Base-by-base conservation (phyloP, 352 stramenopile genomes). In the Globisporangium camurandrum region DNA sequence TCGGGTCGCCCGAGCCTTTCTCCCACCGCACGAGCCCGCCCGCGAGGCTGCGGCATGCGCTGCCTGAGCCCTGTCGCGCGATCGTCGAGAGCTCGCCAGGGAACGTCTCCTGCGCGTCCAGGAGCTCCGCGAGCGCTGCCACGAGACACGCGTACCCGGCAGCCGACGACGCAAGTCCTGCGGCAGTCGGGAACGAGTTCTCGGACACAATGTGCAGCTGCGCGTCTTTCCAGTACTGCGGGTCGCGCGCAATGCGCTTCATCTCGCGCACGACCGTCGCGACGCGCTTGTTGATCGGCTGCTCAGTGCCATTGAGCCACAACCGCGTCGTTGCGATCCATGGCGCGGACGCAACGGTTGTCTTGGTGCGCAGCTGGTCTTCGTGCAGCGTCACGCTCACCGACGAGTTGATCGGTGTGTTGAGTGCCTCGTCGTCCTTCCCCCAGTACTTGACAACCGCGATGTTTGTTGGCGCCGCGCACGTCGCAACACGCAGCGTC, bases 371-470 rank as follows among this genome's bases (percentile, higher is more conserved):
- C 48, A 99, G 70, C 66, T 98, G 86, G 42, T 83, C 75, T 61
- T 98, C 88, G 64, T 98, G 70, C 38, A 99, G 75, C 36, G 96
- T 99, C n/a, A 99, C 79, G 52, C 82, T 97, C 20, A 98, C 71
- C n/a, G 86, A 98, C 31, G 83, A 91, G 68, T 99, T 99, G 44
- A 98, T 90, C 11, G 96, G 96, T 30, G 96, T 98, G 69, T 98
- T 98, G 43, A 96, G 85, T 27, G 67, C 59, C 31, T 76, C 71
- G 60, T 89, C 64, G 27, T 78, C 69, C 68, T 99, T 99, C 34
- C 97, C 97, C 96, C 97, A 99, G 74, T 99, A 99, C 71, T 98
- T 98, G 66, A 99, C 95, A 27, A 96, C 86, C 23, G 97, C 97
- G 57, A 99, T 99, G 69, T 99, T 99, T 19, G 95, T 98, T 8